phyloP scores from a whole-genome alignment of 192 early-diverging fungal species.

The Helicostylum pulchrum region DNA sequence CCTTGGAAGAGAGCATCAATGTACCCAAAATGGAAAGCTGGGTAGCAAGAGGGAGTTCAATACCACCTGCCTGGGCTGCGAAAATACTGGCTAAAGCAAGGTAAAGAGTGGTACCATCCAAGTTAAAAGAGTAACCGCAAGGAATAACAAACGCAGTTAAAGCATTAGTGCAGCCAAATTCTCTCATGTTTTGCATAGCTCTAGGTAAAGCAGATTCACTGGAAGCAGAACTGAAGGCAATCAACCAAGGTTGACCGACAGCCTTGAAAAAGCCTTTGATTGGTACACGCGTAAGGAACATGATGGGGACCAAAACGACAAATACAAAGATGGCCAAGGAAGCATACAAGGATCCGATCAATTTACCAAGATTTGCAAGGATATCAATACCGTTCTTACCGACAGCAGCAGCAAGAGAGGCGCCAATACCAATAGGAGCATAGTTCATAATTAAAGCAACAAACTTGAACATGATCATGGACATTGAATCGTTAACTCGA shows the following conservation, averaged over 20 bases:
- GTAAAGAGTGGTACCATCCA: slow-evolving; percentile 75
- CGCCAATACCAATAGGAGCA: slow-evolving; percentile 67
- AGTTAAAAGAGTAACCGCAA: slow-evolving; percentile 74
- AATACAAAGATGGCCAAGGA: slow-evolving; percentile 58
- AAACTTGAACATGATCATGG: slow-evolving; percentile 64
- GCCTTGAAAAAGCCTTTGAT: slow-evolving; percentile 49
- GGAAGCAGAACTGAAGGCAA: slow-evolving; percentile 73
- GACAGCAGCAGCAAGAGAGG: slow-evolving; percentile 52
- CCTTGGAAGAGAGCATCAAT: slow-evolving; percentile 66
- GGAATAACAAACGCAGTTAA: slow-evolving; percentile 68
- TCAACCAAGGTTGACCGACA: slow-evolving; percentile 59
- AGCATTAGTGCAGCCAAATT: slow-evolving; percentile 61
- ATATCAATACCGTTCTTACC: slow-evolving; percentile 57
- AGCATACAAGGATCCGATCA: slow-evolving; percentile 62
- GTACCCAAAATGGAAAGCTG: slow-evolving; percentile 67
- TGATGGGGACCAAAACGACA: slow-evolving; percentile 55
- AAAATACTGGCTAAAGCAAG: slow-evolving; percentile 66
- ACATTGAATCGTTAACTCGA: slow-evolving; percentile 50
- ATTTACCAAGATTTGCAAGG: slow-evolving; percentile 57
- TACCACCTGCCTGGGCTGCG: slow-evolving; percentile 60
- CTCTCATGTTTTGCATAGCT: slow-evolving; percentile 68
- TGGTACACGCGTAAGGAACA: slow-evolving; percentile 52
- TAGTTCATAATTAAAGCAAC: slow-evolving; percentile 59
- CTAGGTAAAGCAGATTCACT: slow-evolving; percentile 69
- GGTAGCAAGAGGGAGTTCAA: slow-evolving; percentile 46